These are phyloP conservation scores for Ogataea sp. DNA, from an alignment of 805 yeast species.

Conservation along the genomic window DNA sequence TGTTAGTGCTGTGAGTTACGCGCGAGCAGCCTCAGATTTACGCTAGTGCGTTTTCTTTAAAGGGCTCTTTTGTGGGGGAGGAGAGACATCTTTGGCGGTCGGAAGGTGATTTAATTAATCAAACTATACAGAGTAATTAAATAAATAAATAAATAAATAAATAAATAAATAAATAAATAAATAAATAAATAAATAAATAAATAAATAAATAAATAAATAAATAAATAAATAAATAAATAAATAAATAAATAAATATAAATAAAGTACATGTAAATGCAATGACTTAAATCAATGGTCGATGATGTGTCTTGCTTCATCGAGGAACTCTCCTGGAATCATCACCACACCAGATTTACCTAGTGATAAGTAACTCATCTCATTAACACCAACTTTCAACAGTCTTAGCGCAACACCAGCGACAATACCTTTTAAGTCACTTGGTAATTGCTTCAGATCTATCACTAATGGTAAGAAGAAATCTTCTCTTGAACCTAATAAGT, in stretches of 20 bases:
- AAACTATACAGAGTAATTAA: no score
- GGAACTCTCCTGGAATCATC: constrained; percentile 43
- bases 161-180: no score
- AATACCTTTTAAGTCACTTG: constrained; percentile 55
- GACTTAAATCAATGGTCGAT: neutral
- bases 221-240: no score
- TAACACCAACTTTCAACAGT: constrained; percentile 26
- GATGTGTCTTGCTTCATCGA: constrained; percentile 1
- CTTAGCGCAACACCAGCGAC: constrained; percentile 57
- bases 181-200: no score
- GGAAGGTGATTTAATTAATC: no score
- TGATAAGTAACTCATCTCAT: constrained; percentile 51
- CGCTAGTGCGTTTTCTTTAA: neutral
- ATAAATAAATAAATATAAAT: no score
- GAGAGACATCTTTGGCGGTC: no score
- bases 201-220: no score
- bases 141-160: no score
- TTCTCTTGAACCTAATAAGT: constrained; percentile 46
- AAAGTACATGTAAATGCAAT: neutral
- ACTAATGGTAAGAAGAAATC: constrained; percentile 51
- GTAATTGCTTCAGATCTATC: constrained; percentile 44
- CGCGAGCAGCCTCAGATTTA: neutral
- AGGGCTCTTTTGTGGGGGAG: no score
- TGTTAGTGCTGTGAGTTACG: neutral
- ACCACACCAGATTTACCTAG: constrained; percentile 55